Evolutionary conservation across 2,329 filamentous ascomycete genomes (phyloP), one percentile per base, ranked within the genome.

Genomic region (Epichloe coenophiala): DNA sequence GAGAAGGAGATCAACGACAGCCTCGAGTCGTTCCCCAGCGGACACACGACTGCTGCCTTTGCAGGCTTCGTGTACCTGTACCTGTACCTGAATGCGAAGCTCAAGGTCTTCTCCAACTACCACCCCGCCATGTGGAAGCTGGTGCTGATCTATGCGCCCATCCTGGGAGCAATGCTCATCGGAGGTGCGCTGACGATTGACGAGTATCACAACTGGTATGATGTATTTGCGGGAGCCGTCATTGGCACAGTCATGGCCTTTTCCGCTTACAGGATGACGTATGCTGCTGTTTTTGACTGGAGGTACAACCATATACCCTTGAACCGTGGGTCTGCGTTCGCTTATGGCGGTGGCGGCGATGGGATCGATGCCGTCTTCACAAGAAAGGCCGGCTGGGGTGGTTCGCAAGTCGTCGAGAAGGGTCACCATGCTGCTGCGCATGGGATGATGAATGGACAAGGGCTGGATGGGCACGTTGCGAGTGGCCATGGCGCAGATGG

Each of bases 121-220:
- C 84, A 87, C 60, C 79, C 84, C 0, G 72, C 80, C 12, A 80
- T 86, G 74, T 88, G 84, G 84, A 88, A 88, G 67, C 66, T 87
- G 12, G 70, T 84, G 35, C 75, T 72, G 15, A 69, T 80, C 23
- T 84, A 83, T 58, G 73, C 78, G 0, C 84, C 85, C 0, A 66
- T 88, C 3, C 76, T 88, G 0, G 81, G 79, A 3, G 84, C 84
- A 0, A 73, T 72, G 3, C 68, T 88, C 2, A 86, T 88, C 42
- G 83, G 76, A 1, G 83, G 83, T 5, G 77, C 81, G 0, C 67
- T 88, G 9, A 86, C 82, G 0, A 86, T 88, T 51, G 80, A 88
- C 56, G 78, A 86, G 61, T 86, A 74, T 61, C 84, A 89, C 66
- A 82, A 88, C 65, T 85, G 82, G 80, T 87, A 87, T 54, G 84